phyloP scores from a whole-genome alignment of 2,329 filamentous ascomycete species.

The Hypoxylon sp. region DNA sequence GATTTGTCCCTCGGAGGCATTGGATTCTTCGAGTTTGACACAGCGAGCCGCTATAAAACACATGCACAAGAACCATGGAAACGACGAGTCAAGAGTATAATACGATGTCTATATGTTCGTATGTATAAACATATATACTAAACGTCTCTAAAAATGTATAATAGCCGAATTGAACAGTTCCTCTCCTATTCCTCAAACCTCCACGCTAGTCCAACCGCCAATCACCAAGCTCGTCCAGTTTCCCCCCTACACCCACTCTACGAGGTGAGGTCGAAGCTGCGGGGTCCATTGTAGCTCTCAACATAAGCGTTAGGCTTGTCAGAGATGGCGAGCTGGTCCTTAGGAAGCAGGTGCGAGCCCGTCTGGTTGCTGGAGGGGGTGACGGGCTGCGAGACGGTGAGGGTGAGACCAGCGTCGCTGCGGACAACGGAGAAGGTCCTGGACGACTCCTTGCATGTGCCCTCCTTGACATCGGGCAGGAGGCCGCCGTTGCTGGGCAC shows the following conservation, averaged over 20 bases:
- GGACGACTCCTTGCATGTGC: slow-evolving; percentile 51
- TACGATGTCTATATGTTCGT: too few relatives aligned
- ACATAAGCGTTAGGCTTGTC: slow-evolving; percentile 50
- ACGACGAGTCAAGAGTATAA: too few relatives aligned
- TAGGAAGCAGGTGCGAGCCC: slow-evolving; percentile 51
- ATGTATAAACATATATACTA: too few relatives aligned
- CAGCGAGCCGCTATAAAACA: too few relatives aligned
- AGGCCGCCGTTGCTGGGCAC: slow-evolving; percentile 44
- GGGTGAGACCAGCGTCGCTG: slow-evolving; percentile 46
- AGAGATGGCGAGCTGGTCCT: slow-evolving; percentile 45
- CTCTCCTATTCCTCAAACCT: neutral
- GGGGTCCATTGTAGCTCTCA: slow-evolving; percentile 53
- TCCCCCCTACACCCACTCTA: neutral
- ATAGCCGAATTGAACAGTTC: too few relatives aligned
- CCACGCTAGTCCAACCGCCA: neutral
- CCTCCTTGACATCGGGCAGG: slow-evolving; percentile 54
- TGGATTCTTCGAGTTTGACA: too few relatives aligned
- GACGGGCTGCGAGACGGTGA: slow-evolving; percentile 52
- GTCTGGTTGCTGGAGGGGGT: slow-evolving; percentile 47
- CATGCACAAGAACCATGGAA: too few relatives aligned
- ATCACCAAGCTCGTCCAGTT: neutral
- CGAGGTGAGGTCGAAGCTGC: slow-evolving; percentile 39
- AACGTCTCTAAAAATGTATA: too few relatives aligned
- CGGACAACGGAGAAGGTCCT: slow-evolving; percentile 51
- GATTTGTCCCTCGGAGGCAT: too few relatives aligned